These are phyloP conservation scores for Hymenoscyphus fructigenus DNA, from an alignment of 2,329 filamentous ascomycete species.

Conservation along the genomic window DNA sequence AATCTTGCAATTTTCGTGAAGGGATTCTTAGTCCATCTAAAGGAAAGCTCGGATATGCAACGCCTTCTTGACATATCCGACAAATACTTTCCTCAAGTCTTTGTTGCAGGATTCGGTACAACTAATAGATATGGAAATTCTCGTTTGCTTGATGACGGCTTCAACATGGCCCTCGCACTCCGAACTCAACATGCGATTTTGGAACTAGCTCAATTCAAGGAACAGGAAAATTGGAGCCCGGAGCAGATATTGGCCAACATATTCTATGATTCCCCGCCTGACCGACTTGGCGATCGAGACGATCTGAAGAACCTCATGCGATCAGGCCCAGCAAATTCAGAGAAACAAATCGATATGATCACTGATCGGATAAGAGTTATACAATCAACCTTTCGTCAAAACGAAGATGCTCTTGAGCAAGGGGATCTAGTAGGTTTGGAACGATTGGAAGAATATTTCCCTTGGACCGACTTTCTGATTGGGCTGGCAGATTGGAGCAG, in stretches of 20 bases:
- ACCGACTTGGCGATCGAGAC: slow-evolving; percentile 29
- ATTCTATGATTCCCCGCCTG: slow-evolving; percentile 40
- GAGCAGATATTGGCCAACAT: slow-evolving; percentile 40
- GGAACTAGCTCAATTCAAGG: slow-evolving; percentile 38
- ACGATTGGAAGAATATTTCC: slow-evolving; percentile 43
- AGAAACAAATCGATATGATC: slow-evolving; percentile 34
- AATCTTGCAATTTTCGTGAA: slow-evolving; percentile 43
- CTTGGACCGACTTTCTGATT: slow-evolving; percentile 49
- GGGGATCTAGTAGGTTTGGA: slow-evolving; percentile 42
- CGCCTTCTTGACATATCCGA: slow-evolving; percentile 36
- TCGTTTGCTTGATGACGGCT: slow-evolving; percentile 42
- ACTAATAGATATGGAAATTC: slow-evolving; percentile 39
- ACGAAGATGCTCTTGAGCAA: slow-evolving; percentile 33
- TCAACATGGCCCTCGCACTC: slow-evolving; percentile 51
- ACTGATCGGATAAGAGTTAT: slow-evolving; percentile 42
- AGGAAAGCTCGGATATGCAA: slow-evolving; percentile 20
- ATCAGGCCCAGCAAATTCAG: slow-evolving; percentile 35
- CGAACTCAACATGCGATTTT: slow-evolving; percentile 54
- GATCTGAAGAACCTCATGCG: slow-evolving; percentile 33
- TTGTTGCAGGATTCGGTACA: slow-evolving; percentile 36
- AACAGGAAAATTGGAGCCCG: slow-evolving; percentile 39
- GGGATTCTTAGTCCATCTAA: slow-evolving; percentile 38
- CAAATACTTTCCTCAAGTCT: slow-evolving; percentile 35
- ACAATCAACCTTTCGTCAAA: slow-evolving; percentile 35
- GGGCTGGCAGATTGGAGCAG: slow-evolving; percentile 48